A percentile compares a stretch with the other conserved stretches of the same genome.
These are phyloP conservation scores for Aspergillus terreus DNA, from an alignment of 2,329 filamentous ascomycete species.

Conservation along the genomic window DNA sequence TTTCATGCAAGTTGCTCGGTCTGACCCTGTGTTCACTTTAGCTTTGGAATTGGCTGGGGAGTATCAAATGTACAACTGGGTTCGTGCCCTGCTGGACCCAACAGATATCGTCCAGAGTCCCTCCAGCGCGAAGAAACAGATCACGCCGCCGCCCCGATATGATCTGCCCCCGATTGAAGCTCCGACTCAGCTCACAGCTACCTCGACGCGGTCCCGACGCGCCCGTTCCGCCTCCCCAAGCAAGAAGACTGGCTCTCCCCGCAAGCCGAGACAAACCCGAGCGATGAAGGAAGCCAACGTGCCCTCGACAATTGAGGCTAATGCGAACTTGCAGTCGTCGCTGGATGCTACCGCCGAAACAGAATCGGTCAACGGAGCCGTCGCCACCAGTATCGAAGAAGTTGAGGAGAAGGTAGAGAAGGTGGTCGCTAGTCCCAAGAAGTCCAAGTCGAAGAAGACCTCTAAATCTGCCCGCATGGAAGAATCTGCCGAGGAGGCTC, in stretches of 20 bases:
- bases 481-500: constrained; percentile 36
- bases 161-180: constrained; percentile 52
- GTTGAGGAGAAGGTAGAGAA: constrained; percentile 28
- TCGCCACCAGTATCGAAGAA: constrained; percentile 25
- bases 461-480: constrained; percentile 11
- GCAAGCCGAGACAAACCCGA: constrained; percentile 51
- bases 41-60: constrained; percentile 81
- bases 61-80: constrained; percentile 82
- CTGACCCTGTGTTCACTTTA: constrained; percentile 36
- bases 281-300: constrained; percentile 48
- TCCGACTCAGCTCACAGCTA: constrained; percentile 24
- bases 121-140: constrained; percentile 69
- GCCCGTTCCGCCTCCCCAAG: constrained; percentile 58
- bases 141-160: constrained; percentile 77
- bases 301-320: constrained; percentile 47
- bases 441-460: constrained; percentile 19
- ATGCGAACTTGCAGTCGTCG: constrained; percentile 46
- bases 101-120: constrained; percentile 67
- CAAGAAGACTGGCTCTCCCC: constrained; percentile 50
- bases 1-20: background rate
- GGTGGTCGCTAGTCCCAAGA: constrained; percentile 20
- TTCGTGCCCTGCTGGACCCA: constrained; percentile 88
- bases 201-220: constrained; percentile 46
- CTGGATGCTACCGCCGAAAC: constrained; percentile 41
- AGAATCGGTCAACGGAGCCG: constrained; percentile 20